phyloP scores from a whole-genome alignment of 768 basidiomycete genomes.

The Amanita rubescens region DNA sequence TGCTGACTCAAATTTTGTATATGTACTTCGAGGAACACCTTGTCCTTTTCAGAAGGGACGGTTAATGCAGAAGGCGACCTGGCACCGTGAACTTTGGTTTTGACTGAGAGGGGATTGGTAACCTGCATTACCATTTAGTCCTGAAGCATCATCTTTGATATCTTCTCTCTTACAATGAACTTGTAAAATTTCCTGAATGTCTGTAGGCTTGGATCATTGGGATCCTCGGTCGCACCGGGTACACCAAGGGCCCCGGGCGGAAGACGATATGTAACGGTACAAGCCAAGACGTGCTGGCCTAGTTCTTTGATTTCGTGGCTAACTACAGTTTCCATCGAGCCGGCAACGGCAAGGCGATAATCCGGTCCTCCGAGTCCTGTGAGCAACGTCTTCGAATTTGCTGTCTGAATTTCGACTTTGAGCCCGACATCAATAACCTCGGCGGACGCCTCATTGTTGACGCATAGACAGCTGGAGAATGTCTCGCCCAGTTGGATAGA shows the following conservation, averaged over 20 bases:
- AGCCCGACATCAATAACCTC: constrained; percentile 58
- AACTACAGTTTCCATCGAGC: constrained; percentile 61
- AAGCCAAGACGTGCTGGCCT: constrained; percentile 84
- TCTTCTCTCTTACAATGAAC: constrained; percentile 56
- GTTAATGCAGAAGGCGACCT: constrained; percentile 68
- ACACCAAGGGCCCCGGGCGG: constrained; percentile 48
- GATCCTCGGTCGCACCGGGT: constrained; percentile 41
- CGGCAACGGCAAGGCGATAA: constrained; percentile 42
- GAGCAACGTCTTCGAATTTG: constrained; percentile 52
- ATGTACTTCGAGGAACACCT: constrained; percentile 88
- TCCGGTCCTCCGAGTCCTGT: constrained; percentile 56
- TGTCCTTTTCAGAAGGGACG: constrained; percentile 58
- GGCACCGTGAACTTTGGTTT: constrained; percentile 84
- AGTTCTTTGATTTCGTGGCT: constrained; percentile 91
- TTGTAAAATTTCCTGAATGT: constrained; percentile 89
- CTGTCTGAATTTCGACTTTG: constrained; percentile 83
- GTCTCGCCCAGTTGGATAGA: constrained; percentile 86
- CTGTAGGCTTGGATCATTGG: constrained; percentile 48
- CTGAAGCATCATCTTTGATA: background rate
- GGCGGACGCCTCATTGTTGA: constrained; percentile 70
- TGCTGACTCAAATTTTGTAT: constrained; percentile 82
- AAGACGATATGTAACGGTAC: constrained; percentile 76
- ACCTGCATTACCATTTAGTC: constrained; percentile 44
- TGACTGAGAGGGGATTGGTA: constrained; percentile 90
- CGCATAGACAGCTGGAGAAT: constrained; percentile 72